Evolutionary conservation across 177 flowering plant species (phyloP), one percentile per base, ranked within the genome.

Genomic region (Vitis hybrid): DNA sequence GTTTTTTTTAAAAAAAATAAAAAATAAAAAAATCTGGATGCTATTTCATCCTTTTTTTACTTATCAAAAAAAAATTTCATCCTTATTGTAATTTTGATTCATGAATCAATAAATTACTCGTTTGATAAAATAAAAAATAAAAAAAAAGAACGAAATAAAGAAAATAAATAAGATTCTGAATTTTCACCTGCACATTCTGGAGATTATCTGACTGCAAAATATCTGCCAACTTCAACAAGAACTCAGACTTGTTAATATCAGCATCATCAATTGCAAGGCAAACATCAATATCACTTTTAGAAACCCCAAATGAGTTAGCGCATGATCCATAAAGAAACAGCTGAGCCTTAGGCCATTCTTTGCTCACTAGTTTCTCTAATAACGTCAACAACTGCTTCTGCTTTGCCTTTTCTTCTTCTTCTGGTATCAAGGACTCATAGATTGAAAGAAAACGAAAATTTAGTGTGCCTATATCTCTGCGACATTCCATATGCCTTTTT

Each of bases 211-310:
- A 77, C 74, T 86, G 77, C 83, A 96, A 80, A 64, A 92, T 88
- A 30, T 91, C 97, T 23, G 98, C 97, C 80, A 94, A 82, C 78
- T 84, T 91, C 72, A 93, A 65, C 79, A 96, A 77, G 72, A 93
- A 70, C 64, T 91, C 97, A 72, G 91, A 72, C 85, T 94, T 96
- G 78, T 80, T 73, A 26, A 78, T 45, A 60, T 82, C 82, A 0
- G 67, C 62, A 55, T 87, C 92, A n/a, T 85, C 84, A 30, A 91
- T 84, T 18, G 86, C 85, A 74, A 96, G 91, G 83, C 98, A 96
- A 74, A 96, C 88, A 85, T 93, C 99, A 78, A 96, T 85, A 72
- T 96, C 99, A 75, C 99, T 96, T 59, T 88, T 93, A 59, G 90
- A 86, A 69, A 93, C 85, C 45, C 90, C 99, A 83, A 96, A 96